These are phyloP conservation scores for Canavalia gladiata DNA, from an alignment of 306 rosid genomes.

Conservation along the genomic window DNA sequence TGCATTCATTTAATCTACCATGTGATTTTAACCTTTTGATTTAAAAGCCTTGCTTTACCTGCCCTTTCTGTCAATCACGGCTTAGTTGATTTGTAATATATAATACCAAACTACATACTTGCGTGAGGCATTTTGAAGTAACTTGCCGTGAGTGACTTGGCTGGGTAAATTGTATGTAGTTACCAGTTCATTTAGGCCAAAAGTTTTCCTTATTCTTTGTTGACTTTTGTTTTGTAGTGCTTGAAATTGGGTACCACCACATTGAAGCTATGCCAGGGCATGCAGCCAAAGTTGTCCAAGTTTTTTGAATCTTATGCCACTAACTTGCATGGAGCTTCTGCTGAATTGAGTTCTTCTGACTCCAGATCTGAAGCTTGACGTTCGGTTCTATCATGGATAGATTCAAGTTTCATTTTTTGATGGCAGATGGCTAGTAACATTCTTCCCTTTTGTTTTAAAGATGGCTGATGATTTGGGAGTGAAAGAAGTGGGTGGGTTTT, in stretches of 20 bases:
- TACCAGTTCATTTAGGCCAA: neutral
- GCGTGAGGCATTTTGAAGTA: constrained; percentile 16
- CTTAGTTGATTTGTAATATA: constrained; percentile 15
- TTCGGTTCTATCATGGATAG: constrained; percentile 53
- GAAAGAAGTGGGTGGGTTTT: constrained; percentile 70
- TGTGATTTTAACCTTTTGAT: constrained; percentile 3
- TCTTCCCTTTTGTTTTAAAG: constrained; percentile 62
- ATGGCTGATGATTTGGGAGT: constrained; percentile 68
- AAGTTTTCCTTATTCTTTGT: constrained; percentile 37
- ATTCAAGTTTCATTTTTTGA: constrained; percentile 69
- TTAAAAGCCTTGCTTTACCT: neutral
- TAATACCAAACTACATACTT: neutral
- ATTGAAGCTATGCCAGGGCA: constrained; percentile 64
- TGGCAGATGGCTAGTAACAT: constrained; percentile 79
- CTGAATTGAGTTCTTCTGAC: constrained; percentile 78
- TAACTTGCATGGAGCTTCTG: constrained; percentile 68
- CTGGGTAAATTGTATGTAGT: constrained; percentile 10
- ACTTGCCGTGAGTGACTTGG: constrained; percentile 18
- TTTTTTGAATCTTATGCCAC: constrained; percentile 69
- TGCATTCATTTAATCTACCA: neutral
- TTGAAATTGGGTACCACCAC: constrained; percentile 65
- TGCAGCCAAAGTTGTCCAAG: constrained; percentile 78
- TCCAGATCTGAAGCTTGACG: constrained; percentile 83
- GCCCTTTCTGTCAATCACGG: neutral
- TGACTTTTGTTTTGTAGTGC: constrained; percentile 58